Evolutionary conservation across 495 filamentous ascomycete genomes (phyloP).

Genomic region (Corynascus novoguineensis): DNA sequence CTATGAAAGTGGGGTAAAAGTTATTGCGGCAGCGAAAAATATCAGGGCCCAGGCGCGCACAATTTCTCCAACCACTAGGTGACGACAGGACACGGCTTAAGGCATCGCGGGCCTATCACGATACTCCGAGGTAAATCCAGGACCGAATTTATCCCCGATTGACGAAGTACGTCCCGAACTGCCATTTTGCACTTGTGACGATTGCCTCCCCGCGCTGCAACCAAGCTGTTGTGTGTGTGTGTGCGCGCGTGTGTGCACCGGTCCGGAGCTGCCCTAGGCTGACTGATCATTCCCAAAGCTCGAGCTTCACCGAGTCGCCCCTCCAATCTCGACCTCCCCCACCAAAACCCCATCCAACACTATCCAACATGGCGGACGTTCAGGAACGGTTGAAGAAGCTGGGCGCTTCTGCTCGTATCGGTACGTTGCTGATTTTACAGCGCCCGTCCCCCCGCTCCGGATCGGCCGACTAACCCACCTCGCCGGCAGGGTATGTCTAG

Average conservation of each 20-base stretch:
- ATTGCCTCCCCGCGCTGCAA: not conserved
- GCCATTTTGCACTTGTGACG: constrained; percentile 4
- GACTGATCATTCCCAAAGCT: constrained; percentile 19
- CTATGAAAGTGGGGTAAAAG: constrained; percentile 28
- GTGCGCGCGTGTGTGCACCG: not conserved
- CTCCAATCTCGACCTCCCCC: constrained; percentile 16
- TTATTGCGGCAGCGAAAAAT: constrained; percentile 36
- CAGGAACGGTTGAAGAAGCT: constrained; percentile 70
- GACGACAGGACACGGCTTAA: constrained; percentile 21
- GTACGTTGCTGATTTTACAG: constrained; percentile 47
- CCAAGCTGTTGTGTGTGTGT: not conserved
- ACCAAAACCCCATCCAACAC: constrained; percentile 17
- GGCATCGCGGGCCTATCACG: constrained; percentile 29
- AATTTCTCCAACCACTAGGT: constrained; percentile 37
- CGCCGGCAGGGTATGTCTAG: constrained; percentile 25
- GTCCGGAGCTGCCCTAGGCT: constrained; percentile 15
- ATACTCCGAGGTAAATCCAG: constrained; percentile 19
- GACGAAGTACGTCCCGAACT: constrained; percentile 22
- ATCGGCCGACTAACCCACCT: constrained; percentile 21
- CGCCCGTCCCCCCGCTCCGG: constrained; percentile 4
- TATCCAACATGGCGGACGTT: constrained; percentile 57
- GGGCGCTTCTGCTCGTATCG: constrained; percentile 69
- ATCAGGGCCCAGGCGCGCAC: constrained; percentile 32
- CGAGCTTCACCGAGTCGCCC: constrained; percentile 24
- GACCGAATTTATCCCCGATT: constrained; percentile 17